Base-by-base conservation (phyloP, 352 stramenopile species). In the Globisporangium irregulare region DNA sequence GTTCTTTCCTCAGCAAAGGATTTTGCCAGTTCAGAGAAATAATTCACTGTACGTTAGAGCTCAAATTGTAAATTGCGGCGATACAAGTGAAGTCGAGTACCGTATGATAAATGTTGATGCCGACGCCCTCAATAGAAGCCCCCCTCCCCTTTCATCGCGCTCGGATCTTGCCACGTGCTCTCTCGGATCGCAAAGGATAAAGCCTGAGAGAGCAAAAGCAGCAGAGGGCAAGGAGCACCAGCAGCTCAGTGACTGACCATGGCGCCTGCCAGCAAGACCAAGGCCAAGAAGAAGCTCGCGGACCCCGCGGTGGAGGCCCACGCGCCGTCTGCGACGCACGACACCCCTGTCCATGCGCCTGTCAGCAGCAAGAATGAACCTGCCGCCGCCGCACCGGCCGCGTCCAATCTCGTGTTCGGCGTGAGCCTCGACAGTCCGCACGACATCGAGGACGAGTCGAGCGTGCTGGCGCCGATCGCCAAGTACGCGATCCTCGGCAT, bases 401-500 rank as follows among this genome's bases (percentile, higher is more conserved):
- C 67, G 41, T 50, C 51, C 12, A 66, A 66, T 32, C 24, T 80
- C 14, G 78, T 91, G n/a, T 91, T 93, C 56, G 85, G 82, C 64
- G 85, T 93, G 34, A 70, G 82, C 62, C 72, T 87, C 27, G 79
- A 89, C 68, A 76, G 82, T 36, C 71, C 75, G 10, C 72, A 69
- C 9, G 84, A 93, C 65, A 68, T 79, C 15, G 87, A 93, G 53
- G 87, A 97, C 67, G 87, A 95, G 22, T 63, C 80, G 36, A 92
- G 76, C 36, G 83, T 81, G 56, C 67, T 97, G 27, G 86, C 81
- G 50, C 84, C 88, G 3, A 80, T 96, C 24, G 80, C 92, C 67
- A 96, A 97, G 73, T 97, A 91, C 75, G 87, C 76, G 10, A 97
- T 98, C 62, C 69, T 98, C 22, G 89, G 82, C 67, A 88, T 97